phyloP scores from a whole-genome alignment of 306 rosid species.

The Citrullus colocynthis region DNA sequence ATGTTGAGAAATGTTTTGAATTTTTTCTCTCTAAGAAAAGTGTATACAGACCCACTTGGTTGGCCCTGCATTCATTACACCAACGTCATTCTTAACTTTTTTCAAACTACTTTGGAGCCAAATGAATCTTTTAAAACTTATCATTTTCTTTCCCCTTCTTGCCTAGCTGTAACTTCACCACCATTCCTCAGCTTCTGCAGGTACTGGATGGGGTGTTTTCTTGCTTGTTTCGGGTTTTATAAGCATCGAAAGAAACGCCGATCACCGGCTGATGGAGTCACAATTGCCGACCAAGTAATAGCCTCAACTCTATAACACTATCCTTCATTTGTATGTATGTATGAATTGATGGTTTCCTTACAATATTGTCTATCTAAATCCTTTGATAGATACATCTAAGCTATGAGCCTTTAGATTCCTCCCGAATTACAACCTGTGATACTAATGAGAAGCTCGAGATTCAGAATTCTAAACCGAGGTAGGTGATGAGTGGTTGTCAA shows the following conservation, averaged over 20 bases:
- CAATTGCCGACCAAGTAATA: constrained; percentile 29
- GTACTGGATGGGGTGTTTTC: constrained; percentile 62
- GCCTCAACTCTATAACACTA: neutral
- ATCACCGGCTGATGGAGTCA: constrained; percentile 30
- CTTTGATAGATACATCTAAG: constrained; percentile 45
- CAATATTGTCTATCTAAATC: neutral
- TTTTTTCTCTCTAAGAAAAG: neutral
- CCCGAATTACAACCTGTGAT: constrained; percentile 16
- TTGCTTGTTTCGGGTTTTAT: constrained; percentile 59
- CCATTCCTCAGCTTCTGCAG: neutral
- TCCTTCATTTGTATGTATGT: neutral
- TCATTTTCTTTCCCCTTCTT: constrained; percentile 3
- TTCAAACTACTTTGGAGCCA: constrained; percentile 73
- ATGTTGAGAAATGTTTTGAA: neutral
- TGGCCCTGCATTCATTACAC: constrained; percentile 34
- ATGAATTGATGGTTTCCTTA: neutral
- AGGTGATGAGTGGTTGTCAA: neutral
- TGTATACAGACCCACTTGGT: constrained; percentile 12
- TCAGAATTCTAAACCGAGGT: constrained; percentile 38
- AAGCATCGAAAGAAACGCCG: constrained; percentile 39
- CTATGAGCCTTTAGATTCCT: constrained; percentile 41
- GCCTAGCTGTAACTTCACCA: neutral
- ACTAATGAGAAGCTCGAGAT: constrained; percentile 13
- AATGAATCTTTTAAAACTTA: constrained; percentile 25
- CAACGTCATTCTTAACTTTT: constrained; percentile 56